Evolutionary conservation across 2,329 filamentous ascomycete genomes (phyloP), one percentile per base, ranked within the genome.

Genomic region (Phyllosticta capitalensis): DNA sequence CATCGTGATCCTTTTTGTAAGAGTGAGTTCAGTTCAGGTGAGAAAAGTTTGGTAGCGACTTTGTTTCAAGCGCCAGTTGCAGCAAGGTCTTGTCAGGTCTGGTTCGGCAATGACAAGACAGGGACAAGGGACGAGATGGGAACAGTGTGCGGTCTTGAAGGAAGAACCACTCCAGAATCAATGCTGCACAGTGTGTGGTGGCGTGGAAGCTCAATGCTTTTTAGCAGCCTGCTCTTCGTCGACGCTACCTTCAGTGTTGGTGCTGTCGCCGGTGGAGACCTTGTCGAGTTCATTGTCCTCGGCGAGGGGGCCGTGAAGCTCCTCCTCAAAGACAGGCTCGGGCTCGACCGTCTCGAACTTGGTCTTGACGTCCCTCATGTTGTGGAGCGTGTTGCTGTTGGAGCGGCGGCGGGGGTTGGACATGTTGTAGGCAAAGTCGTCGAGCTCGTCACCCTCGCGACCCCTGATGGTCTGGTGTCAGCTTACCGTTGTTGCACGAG

Each of bases 291-390:
- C 67, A 61, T 81, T 75, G 62, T 86, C 81, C 56, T 83, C 82
- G 26, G 78, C 76, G 56, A 75, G 68, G 19, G 86, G 81, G 28
- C 89, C 90, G 69, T 95, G 90, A 61, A 94, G 63, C 58, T 83
- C 82, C 75, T 96, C 92, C 73, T 97, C 91, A 66, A 96, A 96
- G 69, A 95, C 89, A 49, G 91, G 92, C 69, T 97, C 92, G 19
- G 84, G 81, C 67, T 97, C 94, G 71, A 90, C 82, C 66, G 89
- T 80, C 76, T 99, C 94, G 72, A 96, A 97, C 79, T 99, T 99
- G 76, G 92, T 95, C 82, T 94, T 95, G 79, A 96, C 90, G 72
- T 92, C 84, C 62, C 83, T 81, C 66, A 90, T 78, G 67, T 84
- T 80, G 69, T 84, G 82, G 59, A 84, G 85, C 67, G 87, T 82